phyloP scores from a whole-genome alignment of 2,329 filamentous ascomycete species.

The Ophiosphaerella herpotricha region DNA sequence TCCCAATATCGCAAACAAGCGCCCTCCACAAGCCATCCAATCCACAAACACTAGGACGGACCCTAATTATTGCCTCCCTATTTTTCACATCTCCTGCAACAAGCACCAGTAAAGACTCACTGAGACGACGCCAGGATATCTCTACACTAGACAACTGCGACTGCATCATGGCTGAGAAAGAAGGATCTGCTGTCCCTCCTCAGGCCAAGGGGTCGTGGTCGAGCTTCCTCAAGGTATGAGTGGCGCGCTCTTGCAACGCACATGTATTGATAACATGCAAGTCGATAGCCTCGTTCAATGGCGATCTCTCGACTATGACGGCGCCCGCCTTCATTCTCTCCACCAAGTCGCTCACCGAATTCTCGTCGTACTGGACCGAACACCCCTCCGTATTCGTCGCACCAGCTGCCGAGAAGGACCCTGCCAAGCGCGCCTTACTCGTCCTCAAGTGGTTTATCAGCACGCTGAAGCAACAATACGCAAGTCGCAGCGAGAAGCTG shows the following conservation, averaged over 20 bases:
- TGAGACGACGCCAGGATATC: background rate
- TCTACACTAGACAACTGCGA: constrained; percentile 1
- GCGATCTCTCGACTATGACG: constrained; percentile 61
- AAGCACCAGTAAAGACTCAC: background rate
- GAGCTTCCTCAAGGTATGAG: constrained; percentile 54
- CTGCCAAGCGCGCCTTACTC: constrained; percentile 78
- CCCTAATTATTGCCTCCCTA: constrained; percentile 5
- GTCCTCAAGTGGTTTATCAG: constrained; percentile 97
- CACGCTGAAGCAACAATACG: constrained; percentile 86
- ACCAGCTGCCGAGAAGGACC: constrained; percentile 76
- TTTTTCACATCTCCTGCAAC: background rate
- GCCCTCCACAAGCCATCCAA: constrained; percentile 13
- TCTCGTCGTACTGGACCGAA: constrained; percentile 63
- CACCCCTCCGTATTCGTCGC: constrained; percentile 73
- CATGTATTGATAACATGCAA: constrained; percentile 24
- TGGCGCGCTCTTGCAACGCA: background rate
- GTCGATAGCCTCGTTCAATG: constrained; percentile 61
- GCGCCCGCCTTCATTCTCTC: constrained; percentile 62
- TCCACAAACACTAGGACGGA: constrained; percentile 10
- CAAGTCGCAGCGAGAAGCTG: constrained; percentile 73
- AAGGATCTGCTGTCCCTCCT: constrained; percentile 53
- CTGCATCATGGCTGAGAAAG: constrained; percentile 39
- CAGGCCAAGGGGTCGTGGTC: constrained; percentile 55
- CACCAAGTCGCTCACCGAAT: constrained; percentile 60
- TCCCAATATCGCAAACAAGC: constrained; percentile 11